These are phyloP conservation scores for Dryadomyces quercivorus DNA, from an alignment of 2,329 filamentous ascomycete species.

Conservation along the genomic window DNA sequence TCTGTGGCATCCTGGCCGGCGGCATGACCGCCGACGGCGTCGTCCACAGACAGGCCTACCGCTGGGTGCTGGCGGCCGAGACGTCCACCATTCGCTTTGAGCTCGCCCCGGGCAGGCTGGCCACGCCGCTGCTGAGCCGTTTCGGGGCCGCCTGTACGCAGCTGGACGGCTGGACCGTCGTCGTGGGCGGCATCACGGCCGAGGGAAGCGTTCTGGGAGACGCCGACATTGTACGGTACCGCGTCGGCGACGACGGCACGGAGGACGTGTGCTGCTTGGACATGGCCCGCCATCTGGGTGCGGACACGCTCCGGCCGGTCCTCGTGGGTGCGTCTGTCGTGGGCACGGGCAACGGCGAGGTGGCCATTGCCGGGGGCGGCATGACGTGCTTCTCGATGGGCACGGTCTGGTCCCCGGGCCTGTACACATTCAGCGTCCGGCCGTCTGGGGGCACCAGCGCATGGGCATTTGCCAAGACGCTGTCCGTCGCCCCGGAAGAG, in stretches of 20 bases:
- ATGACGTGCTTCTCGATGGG: slow-evolving; percentile 88
- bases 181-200: slow-evolving; percentile 32
- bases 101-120: neutral
- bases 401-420: slow-evolving; percentile 64
- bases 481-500: slow-evolving; percentile 5
- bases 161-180: slow-evolving; percentile 5
- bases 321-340: slow-evolving; percentile 56
- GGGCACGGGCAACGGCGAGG: slow-evolving; percentile 28
- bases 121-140: slow-evolving; percentile 3
- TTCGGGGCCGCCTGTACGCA: slow-evolving; percentile 7
- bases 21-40: slow-evolving; percentile 56
- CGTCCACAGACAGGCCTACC: slow-evolving; percentile 49
- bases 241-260: slow-evolving; percentile 18
- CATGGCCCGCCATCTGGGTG: neutral
- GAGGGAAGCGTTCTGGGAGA: slow-evolving; percentile 28
- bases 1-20: slow-evolving; percentile 54
- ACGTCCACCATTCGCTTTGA: slow-evolving; percentile 7
- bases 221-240: slow-evolving; percentile 39
- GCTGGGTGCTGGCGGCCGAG: slow-evolving; percentile 43
- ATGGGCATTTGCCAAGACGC: slow-evolving; percentile 7
- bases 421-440: slow-evolving; percentile 27
- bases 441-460: no score
- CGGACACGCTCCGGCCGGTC: slow-evolving; percentile 39
- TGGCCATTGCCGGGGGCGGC: slow-evolving; percentile 65
- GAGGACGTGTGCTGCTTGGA: slow-evolving; percentile 15